phyloP scores from a whole-genome alignment of 805 yeast species.

The Kodamaea neixiangensis region DNA sequence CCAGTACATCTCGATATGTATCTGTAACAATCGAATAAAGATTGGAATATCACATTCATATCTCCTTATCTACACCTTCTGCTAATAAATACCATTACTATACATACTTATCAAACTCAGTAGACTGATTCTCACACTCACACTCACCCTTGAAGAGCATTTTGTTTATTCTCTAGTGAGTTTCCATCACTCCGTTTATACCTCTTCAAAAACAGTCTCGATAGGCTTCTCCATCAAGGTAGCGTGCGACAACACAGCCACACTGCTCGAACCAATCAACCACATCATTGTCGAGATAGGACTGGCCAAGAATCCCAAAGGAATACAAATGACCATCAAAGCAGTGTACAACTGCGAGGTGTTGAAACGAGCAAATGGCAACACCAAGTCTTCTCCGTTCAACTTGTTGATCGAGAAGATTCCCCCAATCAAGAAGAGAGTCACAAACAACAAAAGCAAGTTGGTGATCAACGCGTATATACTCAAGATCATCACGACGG shows the following conservation, averaged over 20 bases:
- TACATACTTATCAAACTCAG: not conserved
- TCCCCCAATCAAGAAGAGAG: constrained; percentile 71
- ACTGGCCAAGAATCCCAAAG: constrained; percentile 82
- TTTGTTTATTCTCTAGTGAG: not conserved
- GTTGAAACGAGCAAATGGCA: constrained; percentile 71
- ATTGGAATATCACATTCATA: no score
- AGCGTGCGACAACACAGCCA: constrained; percentile 82
- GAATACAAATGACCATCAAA: constrained; percentile 71
- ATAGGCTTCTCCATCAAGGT: constrained; percentile 91
- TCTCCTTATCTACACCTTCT: no score
- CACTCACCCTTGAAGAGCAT: not conserved
- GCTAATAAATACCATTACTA: not conserved
- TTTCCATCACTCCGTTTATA: constrained; percentile 19
- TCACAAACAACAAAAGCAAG: constrained; percentile 78
- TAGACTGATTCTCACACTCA: not conserved
- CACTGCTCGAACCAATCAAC: constrained; percentile 85
- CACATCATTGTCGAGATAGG: constrained; percentile 89
- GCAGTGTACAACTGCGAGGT: constrained; percentile 84
- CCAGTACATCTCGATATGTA: no score
- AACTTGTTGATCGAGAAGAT: constrained; percentile 75
- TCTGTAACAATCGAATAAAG: no score
- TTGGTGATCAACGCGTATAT: constrained; percentile 89
- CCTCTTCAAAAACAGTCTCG: constrained; percentile 87
- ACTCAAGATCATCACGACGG: constrained; percentile 69
- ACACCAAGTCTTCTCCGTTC: constrained; percentile 78